Conservation (phyloP, 768 basidiomycete genomes). For the Termitomyces sp. region DNA sequence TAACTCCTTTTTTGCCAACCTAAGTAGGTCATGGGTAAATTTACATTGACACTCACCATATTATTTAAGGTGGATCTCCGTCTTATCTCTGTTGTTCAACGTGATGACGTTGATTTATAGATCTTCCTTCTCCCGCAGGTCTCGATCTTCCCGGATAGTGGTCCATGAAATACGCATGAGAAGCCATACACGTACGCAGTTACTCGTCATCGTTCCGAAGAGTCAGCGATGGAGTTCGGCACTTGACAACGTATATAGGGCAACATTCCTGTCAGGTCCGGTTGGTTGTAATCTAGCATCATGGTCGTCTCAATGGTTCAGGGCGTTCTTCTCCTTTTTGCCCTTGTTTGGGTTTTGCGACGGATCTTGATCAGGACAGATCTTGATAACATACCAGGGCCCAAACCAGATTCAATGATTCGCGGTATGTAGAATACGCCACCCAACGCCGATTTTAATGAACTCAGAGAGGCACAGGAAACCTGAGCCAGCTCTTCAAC, state of each 20-base stretch:
- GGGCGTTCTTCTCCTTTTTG: conserved; percentile 5
- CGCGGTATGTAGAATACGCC: conserved; percentile 18
- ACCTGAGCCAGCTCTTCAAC: conserved; percentile 9
- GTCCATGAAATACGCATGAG: neutral
- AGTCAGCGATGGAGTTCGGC: neutral
- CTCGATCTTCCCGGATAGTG: neutral
- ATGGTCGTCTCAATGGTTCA: conserved; percentile 5
- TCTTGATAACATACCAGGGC: conserved; percentile 32
- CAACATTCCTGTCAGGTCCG: neutral
- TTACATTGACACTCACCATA: neutral
- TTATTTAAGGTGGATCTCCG: neutral
- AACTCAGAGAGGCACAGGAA: neutral
- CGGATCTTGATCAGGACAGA: conserved; percentile 15
- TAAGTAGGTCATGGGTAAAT: neutral
- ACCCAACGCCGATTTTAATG: neutral
- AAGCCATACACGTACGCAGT: conserved; percentile 1
- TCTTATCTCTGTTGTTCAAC: neutral
- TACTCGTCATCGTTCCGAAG: conserved; percentile 2
- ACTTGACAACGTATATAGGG: neutral
- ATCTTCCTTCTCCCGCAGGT: neutral
- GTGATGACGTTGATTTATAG: neutral
- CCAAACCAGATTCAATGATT: conserved; percentile 21
- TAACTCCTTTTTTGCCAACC: neutral
- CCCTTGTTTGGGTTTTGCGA: conserved; percentile 13
- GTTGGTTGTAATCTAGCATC: neutral